phyloP scores from a whole-genome alignment of 78 protist species.

The Anaeramoeba ignava region DNA sequence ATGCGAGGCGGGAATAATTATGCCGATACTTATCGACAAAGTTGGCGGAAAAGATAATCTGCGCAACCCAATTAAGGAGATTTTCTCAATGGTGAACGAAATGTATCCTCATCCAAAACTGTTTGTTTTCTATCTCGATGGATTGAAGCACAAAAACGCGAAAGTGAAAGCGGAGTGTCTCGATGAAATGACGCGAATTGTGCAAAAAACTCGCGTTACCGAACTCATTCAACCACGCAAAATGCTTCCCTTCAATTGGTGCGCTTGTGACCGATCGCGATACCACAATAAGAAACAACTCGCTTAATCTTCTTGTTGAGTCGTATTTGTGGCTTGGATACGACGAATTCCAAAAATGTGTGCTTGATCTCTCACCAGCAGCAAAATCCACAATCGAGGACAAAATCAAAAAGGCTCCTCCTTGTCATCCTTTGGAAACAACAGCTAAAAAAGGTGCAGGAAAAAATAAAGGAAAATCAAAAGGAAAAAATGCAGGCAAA shows the following conservation, averaged over 20 bases:
- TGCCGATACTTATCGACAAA: neutral
- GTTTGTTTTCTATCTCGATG: neutral
- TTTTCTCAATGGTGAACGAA: neutral
- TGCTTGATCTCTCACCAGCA: no score
- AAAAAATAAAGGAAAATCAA: no score
- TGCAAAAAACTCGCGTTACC: neutral
- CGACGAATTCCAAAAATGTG: no score
- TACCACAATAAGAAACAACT: neutral
- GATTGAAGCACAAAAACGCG: neutral
- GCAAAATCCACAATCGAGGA: no score
- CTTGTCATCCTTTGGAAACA: no score
- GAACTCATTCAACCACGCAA: neutral
- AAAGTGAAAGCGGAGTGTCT: neutral
- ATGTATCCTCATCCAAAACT: neutral
- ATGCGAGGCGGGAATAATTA: neutral
- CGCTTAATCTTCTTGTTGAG: neutral
- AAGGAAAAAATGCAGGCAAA: no score
- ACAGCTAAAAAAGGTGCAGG: no score
- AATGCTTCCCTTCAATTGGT: neutral
- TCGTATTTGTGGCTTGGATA: neutral
- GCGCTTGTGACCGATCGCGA: neutral
- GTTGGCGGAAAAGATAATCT: neutral
- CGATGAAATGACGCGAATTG: neutral
- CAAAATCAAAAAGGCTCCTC: no score
- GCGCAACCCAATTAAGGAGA: neutral